phyloP scores from a whole-genome alignment of 2,329 filamentous ascomycete species.

The Aotearoamyces nothofagi region DNA sequence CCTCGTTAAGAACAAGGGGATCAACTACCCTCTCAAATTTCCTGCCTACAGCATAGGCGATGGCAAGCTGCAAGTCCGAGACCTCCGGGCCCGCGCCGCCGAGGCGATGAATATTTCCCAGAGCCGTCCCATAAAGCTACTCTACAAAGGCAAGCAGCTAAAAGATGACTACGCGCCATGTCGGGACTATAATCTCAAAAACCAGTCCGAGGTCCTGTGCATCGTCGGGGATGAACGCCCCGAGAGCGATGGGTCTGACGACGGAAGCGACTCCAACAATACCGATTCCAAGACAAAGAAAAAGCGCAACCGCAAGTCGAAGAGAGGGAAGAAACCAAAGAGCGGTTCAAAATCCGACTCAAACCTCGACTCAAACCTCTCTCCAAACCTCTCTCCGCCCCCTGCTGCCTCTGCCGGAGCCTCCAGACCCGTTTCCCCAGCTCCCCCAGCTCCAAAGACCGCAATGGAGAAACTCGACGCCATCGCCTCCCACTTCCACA shows the following conservation, averaged over 20 bases:
- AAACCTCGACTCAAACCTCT: background rate
- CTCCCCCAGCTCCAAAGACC: slow-evolving; percentile 22
- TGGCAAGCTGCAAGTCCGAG: slow-evolving; percentile 50
- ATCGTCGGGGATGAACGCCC: slow-evolving; percentile 36
- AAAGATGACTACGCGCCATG: slow-evolving; percentile 45
- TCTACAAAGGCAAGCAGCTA: slow-evolving; percentile 59
- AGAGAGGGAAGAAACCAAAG: slow-evolving; percentile 19
- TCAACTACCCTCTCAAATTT: slow-evolving; percentile 55
- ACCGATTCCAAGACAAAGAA: slow-evolving; percentile 24
- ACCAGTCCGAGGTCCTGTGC: slow-evolving; percentile 44
- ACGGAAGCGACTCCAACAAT: slow-evolving; percentile 25
- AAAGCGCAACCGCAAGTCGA: slow-evolving; percentile 25
- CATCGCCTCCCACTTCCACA: slow-evolving; percentile 49
- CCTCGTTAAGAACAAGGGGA: slow-evolving; percentile 50
- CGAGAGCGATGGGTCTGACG: slow-evolving; percentile 27
- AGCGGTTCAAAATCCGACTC: slow-evolving; percentile 12
- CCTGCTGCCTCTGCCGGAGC: slow-evolving; percentile 18
- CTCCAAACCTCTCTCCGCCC: slow-evolving; percentile 11
- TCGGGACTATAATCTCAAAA: slow-evolving; percentile 44
- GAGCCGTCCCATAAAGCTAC: slow-evolving; percentile 44
- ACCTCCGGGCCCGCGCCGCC: slow-evolving; percentile 52
- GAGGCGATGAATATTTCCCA: slow-evolving; percentile 49
- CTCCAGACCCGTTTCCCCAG: slow-evolving; percentile 16
- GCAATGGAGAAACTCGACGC: slow-evolving; percentile 49
- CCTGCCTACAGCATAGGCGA: slow-evolving; percentile 63